Conservation (phyloP, 805 yeast species). For the Candida ulmi region DNA sequence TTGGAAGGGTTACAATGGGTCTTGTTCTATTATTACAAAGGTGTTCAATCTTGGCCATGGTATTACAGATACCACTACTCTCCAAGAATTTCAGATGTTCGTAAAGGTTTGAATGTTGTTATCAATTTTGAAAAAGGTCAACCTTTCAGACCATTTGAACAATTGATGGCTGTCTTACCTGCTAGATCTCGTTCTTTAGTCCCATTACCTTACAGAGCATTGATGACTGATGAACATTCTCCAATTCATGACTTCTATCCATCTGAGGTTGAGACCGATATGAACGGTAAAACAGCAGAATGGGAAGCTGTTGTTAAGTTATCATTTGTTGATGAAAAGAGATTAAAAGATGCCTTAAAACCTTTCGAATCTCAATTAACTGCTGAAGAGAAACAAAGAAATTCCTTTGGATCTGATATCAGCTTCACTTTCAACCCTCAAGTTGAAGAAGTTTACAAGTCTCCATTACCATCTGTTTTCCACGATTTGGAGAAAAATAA, state of each 20-base stretch:
- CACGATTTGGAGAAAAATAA: constrained; percentile 74
- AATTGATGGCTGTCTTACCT: constrained; percentile 95
- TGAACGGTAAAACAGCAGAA: constrained; percentile 90
- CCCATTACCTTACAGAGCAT: constrained; percentile 69
- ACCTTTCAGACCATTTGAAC: constrained; percentile 92
- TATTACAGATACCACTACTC: constrained; percentile 85
- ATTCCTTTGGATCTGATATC: constrained; percentile 66
- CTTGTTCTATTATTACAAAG: constrained; percentile 80
- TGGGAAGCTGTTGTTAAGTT: constrained; percentile 98
- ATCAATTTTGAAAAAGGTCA: constrained; percentile 60
- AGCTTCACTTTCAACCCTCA: constrained; percentile 74
- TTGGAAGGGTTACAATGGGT: constrained; percentile 98
- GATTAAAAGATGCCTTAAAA: constrained; percentile 66
- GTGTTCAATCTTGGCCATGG: constrained; percentile 97
- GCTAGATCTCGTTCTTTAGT: constrained; percentile 80
- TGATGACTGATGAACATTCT: constrained; percentile 82
- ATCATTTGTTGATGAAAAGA: constrained; percentile 82
- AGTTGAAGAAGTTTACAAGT: constrained; percentile 54
- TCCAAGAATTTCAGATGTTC: constrained; percentile 87
- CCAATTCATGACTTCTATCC: constrained; percentile 93
- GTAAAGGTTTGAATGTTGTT: constrained; percentile 60
- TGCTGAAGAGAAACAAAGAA: constrained; percentile 69
- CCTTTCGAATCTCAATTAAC: constrained; percentile 58
- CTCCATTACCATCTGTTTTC: constrained; percentile 76
- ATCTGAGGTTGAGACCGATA: constrained; percentile 75